Percentiles rank a stretch among this genome's conserved stretches.
These are phyloP conservation scores for Naematelia aurantialba DNA, from an alignment of 768 basidiomycete species.

Conservation along the genomic window DNA sequence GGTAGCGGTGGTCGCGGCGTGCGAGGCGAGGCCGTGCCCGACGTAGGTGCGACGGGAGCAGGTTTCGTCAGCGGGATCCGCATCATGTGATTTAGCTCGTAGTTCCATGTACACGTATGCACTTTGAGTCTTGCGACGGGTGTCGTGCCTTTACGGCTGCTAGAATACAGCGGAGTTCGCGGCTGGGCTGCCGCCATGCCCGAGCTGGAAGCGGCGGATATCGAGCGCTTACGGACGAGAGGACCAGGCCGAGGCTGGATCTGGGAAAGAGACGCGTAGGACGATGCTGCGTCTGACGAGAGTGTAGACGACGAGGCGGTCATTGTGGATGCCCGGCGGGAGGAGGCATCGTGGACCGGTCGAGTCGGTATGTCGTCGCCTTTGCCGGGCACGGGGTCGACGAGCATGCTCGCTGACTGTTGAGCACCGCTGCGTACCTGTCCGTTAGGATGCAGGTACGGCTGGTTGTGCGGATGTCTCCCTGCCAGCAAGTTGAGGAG, in stretches of 20 bases:
- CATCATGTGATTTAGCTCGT: slow-evolving; percentile 24
- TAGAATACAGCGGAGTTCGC: not conserved
- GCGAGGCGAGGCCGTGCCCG: slow-evolving; percentile 1
- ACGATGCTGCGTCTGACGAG: slow-evolving; percentile 1
- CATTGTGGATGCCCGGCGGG: not conserved
- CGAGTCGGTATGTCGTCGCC: not conserved
- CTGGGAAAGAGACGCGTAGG: not conserved
- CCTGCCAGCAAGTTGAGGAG: not conserved
- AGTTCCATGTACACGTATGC: slow-evolving; percentile 37
- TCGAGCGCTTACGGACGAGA: not conserved
- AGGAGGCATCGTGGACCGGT: not conserved
- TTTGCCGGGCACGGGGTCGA: not conserved
- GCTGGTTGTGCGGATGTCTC: not conserved
- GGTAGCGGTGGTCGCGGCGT: slow-evolving; percentile 12
- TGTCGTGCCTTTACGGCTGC: slow-evolving; percentile 31
- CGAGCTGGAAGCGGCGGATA: not conserved
- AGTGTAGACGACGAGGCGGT: not conserved
- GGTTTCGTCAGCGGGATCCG: slow-evolving; percentile 31
- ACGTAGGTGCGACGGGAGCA: slow-evolving; percentile 4
- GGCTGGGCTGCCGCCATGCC: not conserved
- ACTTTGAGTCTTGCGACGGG: slow-evolving; percentile 10
- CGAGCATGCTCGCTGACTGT: not conserved
- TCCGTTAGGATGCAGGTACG: not conserved
- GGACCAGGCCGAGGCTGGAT: not conserved
- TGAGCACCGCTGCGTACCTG: not conserved